Percentiles rank a stretch among this genome's conserved stretches.
Evolutionary conservation across 495 filamentous ascomycete genomes (phyloP).

Genomic region (Hypoxylon lenormandii): DNA sequence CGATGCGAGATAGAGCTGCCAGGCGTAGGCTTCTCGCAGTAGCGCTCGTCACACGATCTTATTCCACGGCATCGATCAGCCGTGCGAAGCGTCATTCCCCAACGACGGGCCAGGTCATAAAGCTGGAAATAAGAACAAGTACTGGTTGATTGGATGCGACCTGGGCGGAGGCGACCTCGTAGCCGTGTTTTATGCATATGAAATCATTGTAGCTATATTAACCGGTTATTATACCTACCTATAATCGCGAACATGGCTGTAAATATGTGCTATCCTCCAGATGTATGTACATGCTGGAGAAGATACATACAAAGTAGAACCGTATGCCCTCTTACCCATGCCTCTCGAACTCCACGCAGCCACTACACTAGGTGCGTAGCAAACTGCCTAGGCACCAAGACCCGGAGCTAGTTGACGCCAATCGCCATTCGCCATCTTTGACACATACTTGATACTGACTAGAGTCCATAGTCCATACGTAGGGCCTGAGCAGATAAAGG

Average conservation of each 20-base stretch:
- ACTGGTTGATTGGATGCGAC: background rate
- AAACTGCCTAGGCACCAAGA: too few species aligned
- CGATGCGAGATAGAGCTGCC: slow-evolving; percentile 35
- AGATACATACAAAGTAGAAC: slow-evolving; percentile 10
- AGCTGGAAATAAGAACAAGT: background rate
- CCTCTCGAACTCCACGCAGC: background rate
- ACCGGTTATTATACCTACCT: slow-evolving; percentile 8
- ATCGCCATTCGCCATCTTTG: background rate
- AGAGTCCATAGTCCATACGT: slow-evolving; percentile 5
- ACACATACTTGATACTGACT: background rate
- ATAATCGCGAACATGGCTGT: background rate
- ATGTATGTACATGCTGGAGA: background rate
- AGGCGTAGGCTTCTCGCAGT: slow-evolving; percentile 39
- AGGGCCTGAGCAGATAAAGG: background rate
- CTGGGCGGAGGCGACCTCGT: background rate
- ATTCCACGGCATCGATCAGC: slow-evolving; percentile 12
- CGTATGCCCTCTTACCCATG: background rate
- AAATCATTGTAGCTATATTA: slow-evolving; percentile 9
- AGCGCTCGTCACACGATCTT: slow-evolving; percentile 27
- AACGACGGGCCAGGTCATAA: background rate
- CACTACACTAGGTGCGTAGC: too few species aligned
- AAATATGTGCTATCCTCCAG: background rate
- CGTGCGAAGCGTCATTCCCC: background rate
- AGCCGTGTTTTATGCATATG: slow-evolving; percentile 3
- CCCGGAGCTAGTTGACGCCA: too few species aligned